These are phyloP conservation scores for Boletus edulis DNA, from an alignment of 768 basidiomycete genomes.

Conservation along the genomic window DNA sequence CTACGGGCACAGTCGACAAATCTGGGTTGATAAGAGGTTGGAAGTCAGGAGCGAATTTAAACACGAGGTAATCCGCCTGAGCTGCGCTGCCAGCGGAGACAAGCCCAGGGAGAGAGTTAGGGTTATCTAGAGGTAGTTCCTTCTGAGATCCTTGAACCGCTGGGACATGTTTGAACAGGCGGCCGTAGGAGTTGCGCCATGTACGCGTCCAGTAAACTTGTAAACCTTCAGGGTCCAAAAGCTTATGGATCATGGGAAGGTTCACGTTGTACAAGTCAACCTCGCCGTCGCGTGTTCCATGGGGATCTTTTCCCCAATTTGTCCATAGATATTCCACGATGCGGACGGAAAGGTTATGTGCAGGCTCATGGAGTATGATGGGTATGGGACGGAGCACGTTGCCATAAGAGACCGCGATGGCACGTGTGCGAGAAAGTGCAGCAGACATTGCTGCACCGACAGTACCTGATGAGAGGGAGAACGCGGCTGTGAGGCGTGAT, in stretches of 20 bases:
- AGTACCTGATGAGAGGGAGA: conserved; percentile 88
- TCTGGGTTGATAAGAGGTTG: conserved; percentile 61
- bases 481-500: conserved; percentile 55
- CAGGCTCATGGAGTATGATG: conserved; percentile 56
- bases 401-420: conserved; percentile 89
- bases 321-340: conserved; percentile 77
- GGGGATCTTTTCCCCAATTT: conserved; percentile 77
- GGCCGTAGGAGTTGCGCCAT: conserved; percentile 84
- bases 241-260: conserved; percentile 73
- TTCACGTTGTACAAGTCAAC: conserved; percentile 88
- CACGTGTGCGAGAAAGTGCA: conserved; percentile 63
- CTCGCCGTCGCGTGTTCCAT: conserved; percentile 55
- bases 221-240: conserved; percentile 58
- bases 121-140: conserved; percentile 39
- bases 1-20: conserved; percentile 58
- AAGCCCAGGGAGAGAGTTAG: conserved; percentile 36
- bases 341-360: conserved; percentile 61
- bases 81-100: background rate
- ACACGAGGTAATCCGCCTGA: conserved; percentile 45
- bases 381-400: conserved; percentile 72
- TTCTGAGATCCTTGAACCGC: conserved; percentile 16
- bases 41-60: conserved; percentile 78
- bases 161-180: conserved; percentile 62
- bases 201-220: conserved; percentile 77
- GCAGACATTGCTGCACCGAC: conserved; percentile 88